phyloP scores from a whole-genome alignment of 1,284 basidiomycete genomes.

The Cutaneotrichosporon mucoides region DNA sequence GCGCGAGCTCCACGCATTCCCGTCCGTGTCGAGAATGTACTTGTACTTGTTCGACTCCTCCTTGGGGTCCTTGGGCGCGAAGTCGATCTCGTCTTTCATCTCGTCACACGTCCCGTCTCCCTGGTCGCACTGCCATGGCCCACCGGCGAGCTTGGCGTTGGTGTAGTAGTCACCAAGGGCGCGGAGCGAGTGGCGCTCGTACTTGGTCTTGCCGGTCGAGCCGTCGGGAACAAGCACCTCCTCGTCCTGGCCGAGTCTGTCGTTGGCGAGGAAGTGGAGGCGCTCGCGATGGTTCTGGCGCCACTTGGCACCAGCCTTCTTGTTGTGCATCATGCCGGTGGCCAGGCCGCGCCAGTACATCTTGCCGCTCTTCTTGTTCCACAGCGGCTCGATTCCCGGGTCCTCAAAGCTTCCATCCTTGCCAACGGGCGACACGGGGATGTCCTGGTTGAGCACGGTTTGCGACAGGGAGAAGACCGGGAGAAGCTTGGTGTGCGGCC shows the following conservation, averaged over 20 bases:
- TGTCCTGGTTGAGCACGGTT: conserved; percentile 47
- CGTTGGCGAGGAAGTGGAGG: conserved; percentile 46
- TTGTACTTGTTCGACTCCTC: conserved; percentile 49
- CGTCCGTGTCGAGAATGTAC: conserved; percentile 51
- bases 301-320: conserved; percentile 41
- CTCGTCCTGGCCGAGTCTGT: conserved; percentile 24
- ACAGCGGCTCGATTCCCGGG: conserved; percentile 45
- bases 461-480: conserved; percentile 48
- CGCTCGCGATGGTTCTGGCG: conserved; percentile 47
- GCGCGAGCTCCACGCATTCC: conserved; percentile 49
- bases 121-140: conserved; percentile 47
- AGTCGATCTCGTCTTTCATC: conserved; percentile 45
- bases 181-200: conserved; percentile 27
- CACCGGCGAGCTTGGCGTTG: conserved; percentile 44
- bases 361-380: conserved; percentile 45
- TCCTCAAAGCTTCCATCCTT: conserved; percentile 39
- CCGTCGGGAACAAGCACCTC: conserved; percentile 41
- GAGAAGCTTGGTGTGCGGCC: conserved; percentile 47
- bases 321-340: conserved; percentile 45
- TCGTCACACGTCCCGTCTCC: conserved; percentile 48
- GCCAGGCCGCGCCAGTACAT: conserved; percentile 50
- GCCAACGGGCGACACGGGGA: conserved; percentile 48
- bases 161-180: conserved; percentile 45
- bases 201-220: conserved; percentile 37
- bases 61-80: conserved; percentile 37